phyloP scores from a whole-genome alignment of 257 asterid genomes.

The Jaltomata sinuosa region DNA sequence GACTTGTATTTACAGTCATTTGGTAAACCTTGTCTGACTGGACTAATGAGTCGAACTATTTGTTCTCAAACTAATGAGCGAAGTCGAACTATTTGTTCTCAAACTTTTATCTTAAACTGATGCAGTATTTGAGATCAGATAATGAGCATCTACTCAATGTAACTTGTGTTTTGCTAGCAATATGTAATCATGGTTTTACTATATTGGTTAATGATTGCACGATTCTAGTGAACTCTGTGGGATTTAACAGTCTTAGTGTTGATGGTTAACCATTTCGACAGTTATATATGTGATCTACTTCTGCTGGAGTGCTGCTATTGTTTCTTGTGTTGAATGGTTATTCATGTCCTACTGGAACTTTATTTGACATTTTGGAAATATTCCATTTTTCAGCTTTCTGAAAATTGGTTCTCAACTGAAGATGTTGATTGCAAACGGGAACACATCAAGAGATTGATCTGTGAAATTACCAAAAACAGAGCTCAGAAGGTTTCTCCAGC shows the following conservation, averaged over 20 bases:
- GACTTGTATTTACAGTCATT: neutral
- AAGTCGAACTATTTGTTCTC: neutral
- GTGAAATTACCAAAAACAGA: constrained; percentile 28
- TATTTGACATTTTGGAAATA: neutral
- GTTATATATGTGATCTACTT: neutral
- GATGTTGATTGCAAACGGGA: constrained; percentile 75
- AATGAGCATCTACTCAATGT: neutral
- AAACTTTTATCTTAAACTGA: neutral
- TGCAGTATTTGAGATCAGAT: neutral
- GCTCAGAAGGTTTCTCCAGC: constrained; percentile 22
- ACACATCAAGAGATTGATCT: constrained; percentile 45
- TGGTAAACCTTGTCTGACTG: neutral
- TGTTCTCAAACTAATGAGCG: neutral
- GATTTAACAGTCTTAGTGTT: neutral
- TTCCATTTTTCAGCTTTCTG: constrained; percentile 46
- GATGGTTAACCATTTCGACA: neutral
- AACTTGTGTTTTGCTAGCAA: neutral
- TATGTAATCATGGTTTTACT: neutral
- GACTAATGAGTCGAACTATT: neutral
- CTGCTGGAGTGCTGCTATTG: neutral
- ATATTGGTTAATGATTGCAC: neutral
- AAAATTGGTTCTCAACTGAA: constrained; percentile 70
- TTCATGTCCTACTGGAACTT: neutral
- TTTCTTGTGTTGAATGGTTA: neutral
- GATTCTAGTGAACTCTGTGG: neutral